These are phyloP conservation scores for Fusarium sp. DNA, from an alignment of 2,329 filamentous ascomycete species.

Conservation along the genomic window DNA sequence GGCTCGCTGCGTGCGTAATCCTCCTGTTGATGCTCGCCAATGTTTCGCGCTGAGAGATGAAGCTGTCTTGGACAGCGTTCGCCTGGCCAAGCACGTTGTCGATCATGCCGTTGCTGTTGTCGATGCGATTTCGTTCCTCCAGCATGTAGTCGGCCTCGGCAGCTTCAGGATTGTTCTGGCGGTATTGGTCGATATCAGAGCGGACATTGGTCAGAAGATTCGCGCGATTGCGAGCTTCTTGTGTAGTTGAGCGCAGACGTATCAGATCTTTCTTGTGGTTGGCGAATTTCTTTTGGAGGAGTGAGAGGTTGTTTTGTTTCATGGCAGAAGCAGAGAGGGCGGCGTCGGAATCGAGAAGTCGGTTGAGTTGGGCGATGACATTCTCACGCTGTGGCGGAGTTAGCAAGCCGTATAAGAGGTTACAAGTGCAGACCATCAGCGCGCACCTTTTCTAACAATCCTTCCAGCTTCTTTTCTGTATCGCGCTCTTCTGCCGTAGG, in stretches of 20 bases:
- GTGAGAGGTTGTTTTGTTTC: slow-evolving; percentile 95
- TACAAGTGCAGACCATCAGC: not conserved
- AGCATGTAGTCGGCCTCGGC: slow-evolving; percentile 98
- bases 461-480: slow-evolving; percentile 83
- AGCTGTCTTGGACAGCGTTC: slow-evolving; percentile 95
- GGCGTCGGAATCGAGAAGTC: slow-evolving; percentile 93
- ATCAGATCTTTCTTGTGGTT: slow-evolving; percentile 87
- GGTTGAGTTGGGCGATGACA: slow-evolving; percentile 82
- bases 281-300: slow-evolving; percentile 88
- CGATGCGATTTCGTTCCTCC: slow-evolving; percentile 84
- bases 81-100: slow-evolving; percentile 94
- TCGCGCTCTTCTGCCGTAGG: slow-evolving; percentile 85
- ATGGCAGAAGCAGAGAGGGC: slow-evolving; percentile 87
- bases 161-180: slow-evolving; percentile 80
- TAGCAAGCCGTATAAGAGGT: slow-evolving; percentile 12
- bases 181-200: slow-evolving; percentile 91
- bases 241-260: slow-evolving; percentile 78
- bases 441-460: slow-evolving; percentile 81
- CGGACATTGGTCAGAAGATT: slow-evolving; percentile 93
- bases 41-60: slow-evolving; percentile 86
- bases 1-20: slow-evolving; percentile 88
- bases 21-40: slow-evolving; percentile 88
- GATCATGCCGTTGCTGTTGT: slow-evolving; percentile 88
- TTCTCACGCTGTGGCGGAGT: slow-evolving; percentile 73
- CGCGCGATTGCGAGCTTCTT: slow-evolving; percentile 83